A percentile compares a stretch with the other conserved stretches of the same genome.
Conservation (phyloP, 768 basidiomycete genomes). For the Flagelloscypha sp. region DNA sequence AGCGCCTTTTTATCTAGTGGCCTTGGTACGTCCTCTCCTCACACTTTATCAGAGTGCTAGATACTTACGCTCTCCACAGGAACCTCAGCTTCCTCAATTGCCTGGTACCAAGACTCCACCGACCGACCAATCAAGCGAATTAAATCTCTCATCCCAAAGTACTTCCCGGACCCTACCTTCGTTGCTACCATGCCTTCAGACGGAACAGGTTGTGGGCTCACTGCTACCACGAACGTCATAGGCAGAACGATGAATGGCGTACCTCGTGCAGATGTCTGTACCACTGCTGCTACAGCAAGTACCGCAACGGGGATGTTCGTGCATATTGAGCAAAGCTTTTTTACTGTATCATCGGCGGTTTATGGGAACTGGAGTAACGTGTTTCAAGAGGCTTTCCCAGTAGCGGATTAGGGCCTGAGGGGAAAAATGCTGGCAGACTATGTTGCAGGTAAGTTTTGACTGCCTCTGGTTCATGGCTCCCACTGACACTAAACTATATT, state of each 20-base stretch:
- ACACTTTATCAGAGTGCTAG: not conserved
- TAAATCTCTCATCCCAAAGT: conserved; percentile 17
- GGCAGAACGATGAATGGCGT: conserved; percentile 37
- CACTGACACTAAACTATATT: too few relatives aligned
- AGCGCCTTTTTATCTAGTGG: conserved; percentile 39
- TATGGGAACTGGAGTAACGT: too few relatives aligned
- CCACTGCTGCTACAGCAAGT: conserved; percentile 14
- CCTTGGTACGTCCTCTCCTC: conserved; percentile 23
- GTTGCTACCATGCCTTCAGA: conserved; percentile 32
- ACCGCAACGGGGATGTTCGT: conserved; percentile 29
- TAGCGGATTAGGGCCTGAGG: too few relatives aligned
- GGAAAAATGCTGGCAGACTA: too few relatives aligned
- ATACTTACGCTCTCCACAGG: conserved; percentile 7
- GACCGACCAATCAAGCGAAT: conserved; percentile 30
- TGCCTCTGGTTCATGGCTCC: too few relatives aligned
- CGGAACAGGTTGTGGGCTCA: conserved; percentile 30
- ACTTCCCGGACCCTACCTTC: conserved; percentile 30
- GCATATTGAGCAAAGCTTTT: conserved; percentile 32
- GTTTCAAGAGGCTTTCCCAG: too few relatives aligned
- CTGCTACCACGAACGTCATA: conserved; percentile 37
- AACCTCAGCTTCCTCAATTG: conserved; percentile 15
- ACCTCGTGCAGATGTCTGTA: conserved; percentile 21
- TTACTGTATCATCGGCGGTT: too few relatives aligned
- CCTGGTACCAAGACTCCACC: conserved; percentile 30
- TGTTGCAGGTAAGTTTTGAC: too few relatives aligned